Conservation (phyloP, 1,284 basidiomycete species). For the Moesziomyces parantarcticus region DNA sequence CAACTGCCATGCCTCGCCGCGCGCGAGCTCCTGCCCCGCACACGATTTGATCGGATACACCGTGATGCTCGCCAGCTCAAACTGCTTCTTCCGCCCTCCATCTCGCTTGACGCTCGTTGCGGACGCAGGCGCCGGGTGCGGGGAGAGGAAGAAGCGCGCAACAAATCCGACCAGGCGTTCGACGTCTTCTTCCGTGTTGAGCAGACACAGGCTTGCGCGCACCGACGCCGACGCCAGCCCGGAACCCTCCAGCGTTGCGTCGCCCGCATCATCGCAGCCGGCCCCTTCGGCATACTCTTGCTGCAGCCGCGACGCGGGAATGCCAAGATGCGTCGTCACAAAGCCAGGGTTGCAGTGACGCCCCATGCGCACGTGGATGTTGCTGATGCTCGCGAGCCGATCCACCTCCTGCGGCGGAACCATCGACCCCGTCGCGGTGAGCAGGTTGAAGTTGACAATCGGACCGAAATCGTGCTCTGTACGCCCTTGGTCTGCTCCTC, state of each 20-base stretch:
- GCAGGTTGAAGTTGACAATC: conserved; percentile 50
- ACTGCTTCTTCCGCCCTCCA: conserved; percentile 1
- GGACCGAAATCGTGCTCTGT: conserved; percentile 36
- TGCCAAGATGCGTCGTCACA: conserved; percentile 39
- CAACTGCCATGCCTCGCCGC: conserved; percentile 30
- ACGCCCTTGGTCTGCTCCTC: background rate
- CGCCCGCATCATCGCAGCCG: conserved; percentile 48
- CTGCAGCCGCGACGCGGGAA: conserved; percentile 25
- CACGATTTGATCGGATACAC: conserved; percentile 59
- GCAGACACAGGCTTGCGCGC: conserved; percentile 45
- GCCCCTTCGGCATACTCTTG: conserved; percentile 49
- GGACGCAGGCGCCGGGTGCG: no score
- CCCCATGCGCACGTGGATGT: conserved; percentile 56
- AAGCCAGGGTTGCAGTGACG: conserved; percentile 58
- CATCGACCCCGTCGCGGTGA: conserved; percentile 16
- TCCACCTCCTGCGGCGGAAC: conserved; percentile 52
- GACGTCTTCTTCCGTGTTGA: conserved; percentile 50
- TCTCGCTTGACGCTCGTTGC: no score
- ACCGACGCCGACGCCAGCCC: conserved; percentile 25
- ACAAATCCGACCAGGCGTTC: conserved; percentile 46
- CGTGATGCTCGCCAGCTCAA: conserved; percentile 34
- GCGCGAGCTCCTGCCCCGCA: conserved; percentile 35
- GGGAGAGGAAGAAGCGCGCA: conserved; percentile 35
- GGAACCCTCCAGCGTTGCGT: conserved; percentile 2
- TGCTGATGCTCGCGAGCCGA: conserved; percentile 49